Evolutionary conservation across 148 eudicot genomes (phyloP), one percentile per base, ranked within the genome.

Genomic region (Rhododendron henanense): DNA sequence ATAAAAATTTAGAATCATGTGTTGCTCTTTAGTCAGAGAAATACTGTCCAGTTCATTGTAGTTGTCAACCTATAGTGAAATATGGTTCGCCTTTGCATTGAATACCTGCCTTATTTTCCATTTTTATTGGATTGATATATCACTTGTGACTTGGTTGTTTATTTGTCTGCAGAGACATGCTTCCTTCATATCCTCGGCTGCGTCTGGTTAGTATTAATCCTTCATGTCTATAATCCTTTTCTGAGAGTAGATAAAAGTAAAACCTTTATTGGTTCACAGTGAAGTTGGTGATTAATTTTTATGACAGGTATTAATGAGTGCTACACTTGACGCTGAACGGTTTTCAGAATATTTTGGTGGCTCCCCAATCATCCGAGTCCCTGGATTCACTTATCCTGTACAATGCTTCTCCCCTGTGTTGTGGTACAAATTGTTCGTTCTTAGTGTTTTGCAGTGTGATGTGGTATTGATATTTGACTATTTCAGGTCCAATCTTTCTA

Each of bases 331-430:
- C 87, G 98, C 99, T 65, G 99, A 97, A 88, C 93, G 98, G 25
- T 97, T 94, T 90, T 95, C 99, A 69, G 85, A 91, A 67, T 97
- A 97, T 88, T 97, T 97, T 91, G 98, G 99, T 86, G 98, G 96
- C 90, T 94, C 95, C 81, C 96, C 99, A 41, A 83, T 95, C 80
- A 94, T 97, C 88, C 93, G 92, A 63, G 98, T 95, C 75, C 99
- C 99, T 45, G 98, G 99, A 19, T 97, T 97, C 86, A 97, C 99
- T 84, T 91, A 97, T 92, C 98, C 98, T 90, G 99, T 97, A 94
- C 93, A 87, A 65, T 31, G 77, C 81, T 71, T 87, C 5, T 39
- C 79, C 57, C 41, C 57, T 21, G 18, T 23, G 82, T 15, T 47
- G 53, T 87, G 3, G 18, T 80, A 51, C 65, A 15, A 18, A 23